A percentile compares a stretch with the other conserved stretches of the same genome.
phyloP scores from a whole-genome alignment of 257 asterid species.

The Fraxinus quadrangulata region DNA sequence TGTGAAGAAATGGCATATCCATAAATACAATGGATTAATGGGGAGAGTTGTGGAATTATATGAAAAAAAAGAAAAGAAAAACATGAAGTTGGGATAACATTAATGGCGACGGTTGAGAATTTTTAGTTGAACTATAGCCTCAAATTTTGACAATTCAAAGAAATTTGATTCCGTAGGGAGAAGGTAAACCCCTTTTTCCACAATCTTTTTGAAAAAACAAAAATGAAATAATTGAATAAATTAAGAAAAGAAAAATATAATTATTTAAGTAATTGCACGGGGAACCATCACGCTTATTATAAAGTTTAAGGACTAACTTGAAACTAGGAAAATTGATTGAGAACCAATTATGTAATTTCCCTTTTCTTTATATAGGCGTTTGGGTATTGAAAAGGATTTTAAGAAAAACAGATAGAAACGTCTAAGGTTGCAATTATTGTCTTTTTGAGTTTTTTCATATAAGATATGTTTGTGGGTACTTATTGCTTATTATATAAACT shows the following conservation, averaged over 20 bases:
- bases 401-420: slow-evolving; percentile 32
- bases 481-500: neutral
- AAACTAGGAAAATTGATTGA: neutral
- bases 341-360: neutral
- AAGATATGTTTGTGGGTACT: neutral
- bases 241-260: neutral
- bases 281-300: too few relatives aligned
- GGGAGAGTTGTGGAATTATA: slow-evolving; percentile 21
- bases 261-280: too few relatives aligned
- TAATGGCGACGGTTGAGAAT: slow-evolving; percentile 36
- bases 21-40: slow-evolving; percentile 14
- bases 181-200: slow-evolving; percentile 29
- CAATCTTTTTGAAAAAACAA: neutral
- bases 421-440: slow-evolving; percentile 34
- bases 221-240: neutral
- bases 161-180: slow-evolving; percentile 38
- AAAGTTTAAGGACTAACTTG: slow-evolving; percentile 11
- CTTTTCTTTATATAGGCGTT: slow-evolving; percentile 32
- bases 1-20: slow-evolving; percentile 5
- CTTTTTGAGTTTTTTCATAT: slow-evolving; percentile 1
- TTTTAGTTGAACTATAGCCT: slow-evolving; percentile 36
- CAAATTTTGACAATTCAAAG: slow-evolving; percentile 43
- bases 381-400: slow-evolving; percentile 52
- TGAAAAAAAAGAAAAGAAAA: neutral
- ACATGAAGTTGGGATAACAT: slow-evolving; percentile 35